These are phyloP conservation scores for Vigna hirtella DNA, from an alignment of 306 rosid genomes.

Conservation along the genomic window DNA sequence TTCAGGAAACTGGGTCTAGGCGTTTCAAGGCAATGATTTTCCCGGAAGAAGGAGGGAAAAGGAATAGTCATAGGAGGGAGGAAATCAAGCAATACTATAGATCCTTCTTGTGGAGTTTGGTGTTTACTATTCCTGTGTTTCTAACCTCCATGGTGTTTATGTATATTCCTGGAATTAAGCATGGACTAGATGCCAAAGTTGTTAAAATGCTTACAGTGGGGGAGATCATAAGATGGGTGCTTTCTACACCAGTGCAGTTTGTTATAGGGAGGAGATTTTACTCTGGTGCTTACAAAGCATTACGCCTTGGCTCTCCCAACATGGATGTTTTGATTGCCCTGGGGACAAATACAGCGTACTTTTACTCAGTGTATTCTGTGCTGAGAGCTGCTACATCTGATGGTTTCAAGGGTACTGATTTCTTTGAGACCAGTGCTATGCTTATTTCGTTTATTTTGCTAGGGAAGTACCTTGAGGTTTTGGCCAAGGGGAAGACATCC, in stretches of 20 bases:
- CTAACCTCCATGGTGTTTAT: constrained; percentile 85
- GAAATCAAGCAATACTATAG: constrained; percentile 67
- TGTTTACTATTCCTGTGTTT: constrained; percentile 77
- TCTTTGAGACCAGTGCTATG: constrained; percentile 93
- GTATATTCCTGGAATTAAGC: constrained; percentile 73
- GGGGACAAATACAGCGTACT: constrained; percentile 93
- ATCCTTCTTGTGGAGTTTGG: constrained; percentile 76
- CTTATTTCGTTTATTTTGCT: constrained; percentile 81
- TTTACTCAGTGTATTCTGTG: constrained; percentile 79
- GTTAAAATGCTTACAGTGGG: constrained; percentile 77
- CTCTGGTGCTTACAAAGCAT: constrained; percentile 68
- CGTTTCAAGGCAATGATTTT: constrained; percentile 67
- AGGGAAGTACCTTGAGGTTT: constrained; percentile 85
- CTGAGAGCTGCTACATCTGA: constrained; percentile 69
- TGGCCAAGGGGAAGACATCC: constrained; percentile 90
- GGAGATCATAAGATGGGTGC: constrained; percentile 71
- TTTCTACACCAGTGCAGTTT: constrained; percentile 84
- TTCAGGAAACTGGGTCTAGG: constrained; percentile 57
- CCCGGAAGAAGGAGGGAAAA: constrained; percentile 58
- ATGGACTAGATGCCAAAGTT: constrained; percentile 60
- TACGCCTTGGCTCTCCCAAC: constrained; percentile 78
- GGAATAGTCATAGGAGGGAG: constrained; percentile 50
- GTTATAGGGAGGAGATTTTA: constrained; percentile 75
- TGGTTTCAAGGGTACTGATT: constrained; percentile 75
- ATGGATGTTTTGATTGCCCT: constrained; percentile 90